Evolutionary conservation across 768 basidiomycete genomes (phyloP).

Genomic region (Cystobasidium tubakii): DNA sequence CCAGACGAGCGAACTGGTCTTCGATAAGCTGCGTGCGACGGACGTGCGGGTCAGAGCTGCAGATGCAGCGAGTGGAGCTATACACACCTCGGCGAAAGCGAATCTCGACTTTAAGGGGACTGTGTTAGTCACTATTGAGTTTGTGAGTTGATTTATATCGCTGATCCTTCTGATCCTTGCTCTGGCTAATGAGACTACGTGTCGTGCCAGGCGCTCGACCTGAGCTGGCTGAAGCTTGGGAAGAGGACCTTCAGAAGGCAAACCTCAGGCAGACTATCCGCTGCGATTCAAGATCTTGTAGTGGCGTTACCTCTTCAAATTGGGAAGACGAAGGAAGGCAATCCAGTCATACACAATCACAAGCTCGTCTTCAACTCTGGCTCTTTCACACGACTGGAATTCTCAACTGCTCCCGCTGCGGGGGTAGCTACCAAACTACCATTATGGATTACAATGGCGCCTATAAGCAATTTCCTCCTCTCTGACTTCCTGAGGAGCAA

Average conservation of each 20-base stretch:
- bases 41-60: not conserved
- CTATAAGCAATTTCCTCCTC: conserved; percentile 29
- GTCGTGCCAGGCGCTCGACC: conserved; percentile 12
- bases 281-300: not conserved
- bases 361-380: conserved; percentile 3
- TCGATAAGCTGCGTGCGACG: conserved; percentile 19
- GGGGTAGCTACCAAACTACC: conserved; percentile 6
- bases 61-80: conserved; percentile 13
- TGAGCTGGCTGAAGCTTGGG: not conserved
- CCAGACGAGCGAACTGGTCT: conserved; percentile 30
- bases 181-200: not conserved
- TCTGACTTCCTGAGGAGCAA: conserved; percentile 20
- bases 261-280: conserved; percentile 12
- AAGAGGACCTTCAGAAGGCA: not conserved
- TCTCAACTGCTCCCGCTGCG: not conserved
- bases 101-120: not conserved
- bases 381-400: not conserved
- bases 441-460: conserved; percentile 9
- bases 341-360: conserved; percentile 1
- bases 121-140: not conserved
- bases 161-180: not conserved
- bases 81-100: not conserved
- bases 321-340: conserved; percentile 9
- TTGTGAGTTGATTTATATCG: conserved; percentile 7
- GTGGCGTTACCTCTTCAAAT: not conserved